Percentiles rank a stretch among this genome's conserved stretches.
These are phyloP conservation scores for Cyclotella baltica DNA, from an alignment of 108 stramenopile genomes.

Conservation along the genomic window DNA sequence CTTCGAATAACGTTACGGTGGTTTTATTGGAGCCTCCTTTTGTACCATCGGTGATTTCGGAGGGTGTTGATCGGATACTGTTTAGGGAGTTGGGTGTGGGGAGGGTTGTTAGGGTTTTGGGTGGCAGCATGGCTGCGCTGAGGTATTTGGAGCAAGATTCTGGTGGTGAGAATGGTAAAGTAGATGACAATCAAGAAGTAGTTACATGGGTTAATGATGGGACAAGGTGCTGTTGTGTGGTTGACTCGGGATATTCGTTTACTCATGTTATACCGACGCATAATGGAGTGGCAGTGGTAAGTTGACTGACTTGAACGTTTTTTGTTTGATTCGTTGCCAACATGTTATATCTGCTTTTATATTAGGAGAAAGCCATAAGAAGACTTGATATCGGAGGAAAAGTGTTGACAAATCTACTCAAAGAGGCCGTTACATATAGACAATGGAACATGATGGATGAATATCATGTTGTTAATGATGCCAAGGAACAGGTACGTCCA, in stretches of 20 bases:
- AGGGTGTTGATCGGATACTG: conserved; percentile 49
- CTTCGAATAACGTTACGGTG: conserved; percentile 33
- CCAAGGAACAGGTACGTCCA: conserved; percentile 56
- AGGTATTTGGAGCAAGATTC: conserved; percentile 23
- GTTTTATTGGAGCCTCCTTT: conserved; percentile 54
- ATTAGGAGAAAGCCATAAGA: conserved; percentile 37
- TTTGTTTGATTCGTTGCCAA: neutral
- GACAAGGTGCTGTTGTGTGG: conserved; percentile 80
- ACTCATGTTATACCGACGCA: conserved; percentile 87
- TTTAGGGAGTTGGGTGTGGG: conserved; percentile 55
- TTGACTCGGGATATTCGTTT: conserved; percentile 93
- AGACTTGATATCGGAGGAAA: conserved; percentile 93
- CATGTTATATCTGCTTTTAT: neutral
- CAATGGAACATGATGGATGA: conserved; percentile 99
- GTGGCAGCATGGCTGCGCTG: conserved; percentile 54
- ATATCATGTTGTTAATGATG: conserved; percentile 87
- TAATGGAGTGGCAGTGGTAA: conserved; percentile 51
- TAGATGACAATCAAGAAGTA: conserved; percentile 2
- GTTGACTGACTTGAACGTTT: neutral
- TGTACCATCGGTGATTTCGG: conserved; percentile 53
- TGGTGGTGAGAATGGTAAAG: neutral
- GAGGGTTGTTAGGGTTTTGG: conserved; percentile 46
- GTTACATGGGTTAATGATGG: conserved; percentile 49
- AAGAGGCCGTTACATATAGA: conserved; percentile 92
- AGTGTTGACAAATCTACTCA: conserved; percentile 91